These are phyloP conservation scores for Hypoxylon sp. DNA, from an alignment of 2,329 filamentous ascomycete genomes.

Conservation along the genomic window DNA sequence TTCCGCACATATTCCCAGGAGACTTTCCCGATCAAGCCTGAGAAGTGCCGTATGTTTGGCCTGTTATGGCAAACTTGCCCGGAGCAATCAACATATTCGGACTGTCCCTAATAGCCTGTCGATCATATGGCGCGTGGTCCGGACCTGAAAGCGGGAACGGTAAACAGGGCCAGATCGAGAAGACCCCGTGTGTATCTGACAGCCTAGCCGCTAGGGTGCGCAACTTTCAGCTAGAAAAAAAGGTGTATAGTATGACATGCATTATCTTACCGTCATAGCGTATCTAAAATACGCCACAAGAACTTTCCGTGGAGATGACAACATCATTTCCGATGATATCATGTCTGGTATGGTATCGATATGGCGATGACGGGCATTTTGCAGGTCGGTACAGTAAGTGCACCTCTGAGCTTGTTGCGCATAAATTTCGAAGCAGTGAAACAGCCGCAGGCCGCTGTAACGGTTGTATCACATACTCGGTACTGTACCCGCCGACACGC, in stretches of 20 bases:
- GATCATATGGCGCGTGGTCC: constrained; percentile 39
- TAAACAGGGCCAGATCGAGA: constrained; percentile 46
- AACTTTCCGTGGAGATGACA: constrained; percentile 9
- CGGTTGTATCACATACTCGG: constrained; percentile 46
- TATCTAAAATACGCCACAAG: constrained; percentile 20
- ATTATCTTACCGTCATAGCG: constrained; percentile 15
- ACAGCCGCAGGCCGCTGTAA: constrained; percentile 44
- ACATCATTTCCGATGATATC: constrained; percentile 32
- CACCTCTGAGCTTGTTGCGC: constrained; percentile 28
- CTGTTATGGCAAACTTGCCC: constrained; percentile 38
- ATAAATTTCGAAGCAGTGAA: constrained; percentile 41
- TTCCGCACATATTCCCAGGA: constrained; percentile 25
- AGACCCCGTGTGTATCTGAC: constrained; percentile 27
- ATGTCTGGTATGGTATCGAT: constrained; percentile 26
- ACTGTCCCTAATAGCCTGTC: constrained; percentile 34
- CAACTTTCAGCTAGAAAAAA: constrained; percentile 31
- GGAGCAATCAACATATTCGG: constrained; percentile 41
- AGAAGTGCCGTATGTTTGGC: constrained; percentile 29
- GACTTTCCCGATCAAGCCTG: constrained; percentile 38
- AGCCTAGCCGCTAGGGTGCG: constrained; percentile 21
- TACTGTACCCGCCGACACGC: constrained; percentile 31
- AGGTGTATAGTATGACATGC: constrained; percentile 1
- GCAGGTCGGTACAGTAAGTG: constrained; percentile 12
- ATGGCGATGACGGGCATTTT: constrained; percentile 20
- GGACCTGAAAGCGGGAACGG: constrained; percentile 45